Base-by-base conservation (phyloP, 2,329 filamentous ascomycete species). In the Emergomyces africanus region DNA sequence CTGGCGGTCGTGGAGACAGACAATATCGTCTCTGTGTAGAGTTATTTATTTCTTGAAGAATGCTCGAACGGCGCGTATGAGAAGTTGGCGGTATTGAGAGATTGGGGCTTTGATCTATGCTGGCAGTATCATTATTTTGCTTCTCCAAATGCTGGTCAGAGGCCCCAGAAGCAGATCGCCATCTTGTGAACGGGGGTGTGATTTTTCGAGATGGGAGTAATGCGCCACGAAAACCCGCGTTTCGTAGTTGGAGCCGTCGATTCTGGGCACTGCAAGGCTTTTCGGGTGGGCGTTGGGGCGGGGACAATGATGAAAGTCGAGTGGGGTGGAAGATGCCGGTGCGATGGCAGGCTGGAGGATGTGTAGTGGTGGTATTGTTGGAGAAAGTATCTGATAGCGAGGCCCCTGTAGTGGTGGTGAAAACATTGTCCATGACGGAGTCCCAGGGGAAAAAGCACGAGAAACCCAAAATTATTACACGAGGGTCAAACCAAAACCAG, bases 21-120 rank as follows among this genome's bases (percentile, higher is more conserved):
- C 48, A 42, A 46, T 62, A 62, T 23, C 63, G 64, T 25, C 66
- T 62, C 42, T 64, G 62, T 18, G 65, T 65, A 25, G 68, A 71
- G 58, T 68, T 68, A 37, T 65, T 65, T 18, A 71, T 64, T 55
- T 71, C 70, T 57, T 67, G 66, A 46, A 72, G 44, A 20, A 71
- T 67, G 37, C 66, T 70, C 33, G 65, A 62, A 20, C 62, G 63
- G 44, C 64, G 64, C 28, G 61, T 63, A 20, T 61, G 57, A 28
- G 62, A 63, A 9, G 49, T 56, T n/a, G 39, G 51, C 10, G 33
- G 48, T 23, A 25, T 50, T 35, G 30, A 42, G 37, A 51, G 37
- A 37, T 23, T n/a, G 15, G 23, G 25, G 23, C 18, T 44, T 44
- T 8, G 54, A 30, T 42, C 20, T 30, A 30, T 44, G 39, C 37